Percentiles rank a stretch among this genome's conserved stretches.
These are phyloP conservation scores for Eucalyptus regnans DNA, from an alignment of 345 rosid species.

Conservation along the genomic window DNA sequence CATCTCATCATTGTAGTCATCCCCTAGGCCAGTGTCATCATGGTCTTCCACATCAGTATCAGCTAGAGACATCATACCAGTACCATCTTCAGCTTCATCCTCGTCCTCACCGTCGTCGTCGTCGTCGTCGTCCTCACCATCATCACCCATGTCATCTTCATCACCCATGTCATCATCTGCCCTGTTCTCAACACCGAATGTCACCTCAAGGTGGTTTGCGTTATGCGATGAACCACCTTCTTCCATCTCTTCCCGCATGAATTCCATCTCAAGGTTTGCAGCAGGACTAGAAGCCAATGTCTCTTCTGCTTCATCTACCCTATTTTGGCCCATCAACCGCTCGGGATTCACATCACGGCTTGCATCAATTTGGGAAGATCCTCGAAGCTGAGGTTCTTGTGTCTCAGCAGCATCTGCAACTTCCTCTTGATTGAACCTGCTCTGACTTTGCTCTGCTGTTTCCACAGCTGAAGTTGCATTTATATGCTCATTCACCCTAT, in stretches of 20 bases:
- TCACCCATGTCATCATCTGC: slow-evolving; percentile 79
- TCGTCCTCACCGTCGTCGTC: slow-evolving; percentile 92
- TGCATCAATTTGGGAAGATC: slow-evolving; percentile 34
- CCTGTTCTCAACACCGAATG: slow-evolving; percentile 70
- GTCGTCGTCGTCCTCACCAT: slow-evolving; percentile 81
- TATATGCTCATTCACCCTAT: slow-evolving; percentile 33
- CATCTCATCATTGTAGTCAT: slow-evolving; percentile 91
- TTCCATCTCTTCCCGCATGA: slow-evolving; percentile 75
- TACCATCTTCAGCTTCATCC: slow-evolving; percentile 95
- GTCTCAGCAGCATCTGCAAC: slow-evolving; percentile 28
- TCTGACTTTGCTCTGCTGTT: slow-evolving; percentile 33
- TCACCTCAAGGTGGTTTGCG: slow-evolving; percentile 71
- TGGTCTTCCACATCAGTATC: slow-evolving; percentile 96
- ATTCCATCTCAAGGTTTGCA: slow-evolving; percentile 65
- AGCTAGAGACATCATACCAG: slow-evolving; percentile 86
- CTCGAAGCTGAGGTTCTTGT: slow-evolving; percentile 36
- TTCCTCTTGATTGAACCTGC: slow-evolving; percentile 25
- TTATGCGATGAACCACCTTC: slow-evolving; percentile 47
- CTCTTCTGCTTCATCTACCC: slow-evolving; percentile 66
- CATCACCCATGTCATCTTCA: slow-evolving; percentile 96
- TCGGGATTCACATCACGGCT: slow-evolving; percentile 30
- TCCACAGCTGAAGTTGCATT: slow-evolving; percentile 27
- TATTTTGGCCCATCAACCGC: slow-evolving; percentile 43
- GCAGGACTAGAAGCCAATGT: slow-evolving; percentile 36
- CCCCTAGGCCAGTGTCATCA: slow-evolving; percentile 85